Conservation (phyloP, 176 grass and related monocot genomes). For the Panicum miliaceum region DNA sequence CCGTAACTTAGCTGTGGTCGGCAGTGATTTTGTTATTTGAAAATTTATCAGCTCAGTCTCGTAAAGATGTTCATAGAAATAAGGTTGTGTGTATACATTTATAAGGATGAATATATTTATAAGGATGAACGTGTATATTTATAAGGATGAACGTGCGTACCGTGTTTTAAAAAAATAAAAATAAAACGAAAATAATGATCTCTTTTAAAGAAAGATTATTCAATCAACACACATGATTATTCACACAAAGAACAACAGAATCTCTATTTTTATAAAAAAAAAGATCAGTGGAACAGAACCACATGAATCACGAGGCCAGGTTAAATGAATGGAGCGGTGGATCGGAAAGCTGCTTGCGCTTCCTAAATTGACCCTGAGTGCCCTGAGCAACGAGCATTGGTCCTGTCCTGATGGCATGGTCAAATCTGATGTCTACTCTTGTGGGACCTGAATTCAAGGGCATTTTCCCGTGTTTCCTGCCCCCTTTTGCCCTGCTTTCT, state of each 20-base stretch:
- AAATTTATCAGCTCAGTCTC: too few species aligned
- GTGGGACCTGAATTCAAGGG: slow-evolving; percentile 17
- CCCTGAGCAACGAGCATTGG: not conserved
- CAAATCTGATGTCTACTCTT: slow-evolving; percentile 16
- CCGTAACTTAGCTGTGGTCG: too few species aligned
- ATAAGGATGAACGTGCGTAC: too few species aligned
- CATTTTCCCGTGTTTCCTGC: not conserved
- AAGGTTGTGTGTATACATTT: too few species aligned
- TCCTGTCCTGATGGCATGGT: slow-evolving; percentile 16
- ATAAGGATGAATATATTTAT: too few species aligned
- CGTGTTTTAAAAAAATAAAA: too few species aligned
- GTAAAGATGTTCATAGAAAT: too few species aligned
- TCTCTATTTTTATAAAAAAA: not conserved
- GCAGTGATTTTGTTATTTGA: too few species aligned
- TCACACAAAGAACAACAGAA: not conserved
- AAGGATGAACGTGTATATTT: too few species aligned
- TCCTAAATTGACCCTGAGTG: not conserved
- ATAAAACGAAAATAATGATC: too few species aligned
- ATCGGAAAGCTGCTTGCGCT: not conserved
- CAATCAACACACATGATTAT: not conserved
- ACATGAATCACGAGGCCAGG: not conserved
- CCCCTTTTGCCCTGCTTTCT: too few species aligned
- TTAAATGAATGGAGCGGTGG: not conserved
- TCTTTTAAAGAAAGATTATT: too few species aligned
- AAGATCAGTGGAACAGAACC: not conserved